Base-by-base conservation (phyloP, 371 early-diverging fungal genomes). In the Quaeritorhiza haematococci region DNA sequence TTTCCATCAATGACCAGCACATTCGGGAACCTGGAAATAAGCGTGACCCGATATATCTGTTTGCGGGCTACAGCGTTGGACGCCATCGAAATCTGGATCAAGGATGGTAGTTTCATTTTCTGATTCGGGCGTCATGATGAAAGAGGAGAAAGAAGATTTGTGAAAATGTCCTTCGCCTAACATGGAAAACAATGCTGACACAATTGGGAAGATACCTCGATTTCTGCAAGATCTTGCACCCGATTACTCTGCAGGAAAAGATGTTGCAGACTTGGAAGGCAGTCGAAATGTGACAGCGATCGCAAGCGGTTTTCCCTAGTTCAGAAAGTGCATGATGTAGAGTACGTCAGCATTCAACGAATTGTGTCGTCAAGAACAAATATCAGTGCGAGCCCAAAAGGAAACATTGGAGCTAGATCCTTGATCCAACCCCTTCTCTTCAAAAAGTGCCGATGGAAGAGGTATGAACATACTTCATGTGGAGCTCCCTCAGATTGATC, bases 41-140 rank as follows among this genome's bases (percentile, higher is more conserved):
- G 51, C 0, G 71, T 64, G 41, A 61, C 55, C 5, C 80, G 65
- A 53, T 75, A 76, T 27, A 72, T 49, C 28, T 69, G 69, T 53
- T 73, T 76, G 3, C 78, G 67, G 10, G 70, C 61, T 10, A 79
- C 67, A 6, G 76, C 64, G 55, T 77, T 79, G 34, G 63, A 33
- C 10, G 61, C 10, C 24, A 79, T 59, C 24, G 71, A 68, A 10
- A 79, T 29, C 46, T 77, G 73, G 7, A 71, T 19, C 7, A 79
- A 55, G 50, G 58, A 69, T 29, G 80, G 80, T 26, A 77, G 65
- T 54, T 72, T 69, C 66, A 76, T 67, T 76, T 77, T 79, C 79
- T 76, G 54, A 7, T n/a, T n/a, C n/a, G n/a, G n/a, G n/a, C n/a
- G n/a, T n/a, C n/a, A 56, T 4, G 21, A 5, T 8, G 17, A 8